Evolutionary conservation across 192 early-diverging fungal genomes (phyloP).

Genomic region (Backusella circina): DNA sequence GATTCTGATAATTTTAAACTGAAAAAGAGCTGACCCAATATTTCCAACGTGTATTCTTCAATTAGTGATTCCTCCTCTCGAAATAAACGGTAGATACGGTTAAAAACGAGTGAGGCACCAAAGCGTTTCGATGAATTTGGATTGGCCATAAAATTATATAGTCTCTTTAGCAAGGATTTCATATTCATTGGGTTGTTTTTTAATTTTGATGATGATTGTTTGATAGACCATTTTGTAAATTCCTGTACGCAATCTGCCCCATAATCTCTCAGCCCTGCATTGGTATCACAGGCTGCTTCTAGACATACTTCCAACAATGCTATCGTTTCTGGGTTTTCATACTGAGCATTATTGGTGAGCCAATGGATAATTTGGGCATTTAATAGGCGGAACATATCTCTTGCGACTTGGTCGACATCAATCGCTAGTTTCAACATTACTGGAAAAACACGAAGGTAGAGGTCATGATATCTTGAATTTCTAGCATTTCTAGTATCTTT

Average conservation of each 20-base stretch:
- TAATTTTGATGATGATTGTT: conserved; percentile 48
- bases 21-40: conserved; percentile 63
- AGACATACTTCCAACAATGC: conserved; percentile 63
- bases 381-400: conserved; percentile 63
- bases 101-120: conserved; percentile 66
- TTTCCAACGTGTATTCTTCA: conserved; percentile 64
- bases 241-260: conserved; percentile 71
- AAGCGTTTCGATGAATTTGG: conserved; percentile 59
- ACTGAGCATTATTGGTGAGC: conserved; percentile 71
- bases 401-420: conserved; percentile 67
- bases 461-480: conserved; percentile 57
- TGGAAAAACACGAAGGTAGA: conserved; percentile 68
- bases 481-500: conserved; percentile 35
- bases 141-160: conserved; percentile 62
- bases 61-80: conserved; percentile 64
- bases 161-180: conserved; percentile 64
- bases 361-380: conserved; percentile 74
- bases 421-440: conserved; percentile 65
- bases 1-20: conserved; percentile 55
- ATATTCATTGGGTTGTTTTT: conserved; percentile 57
- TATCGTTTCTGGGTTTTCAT: conserved; percentile 78
- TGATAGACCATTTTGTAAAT: conserved; percentile 75
- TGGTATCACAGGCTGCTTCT: conserved; percentile 52
- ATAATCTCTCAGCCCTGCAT: conserved; percentile 62
- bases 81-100: conserved; percentile 64